Base-by-base conservation (phyloP, 495 filamentous ascomycete species). In the Pseudevernia furfuracea region DNA sequence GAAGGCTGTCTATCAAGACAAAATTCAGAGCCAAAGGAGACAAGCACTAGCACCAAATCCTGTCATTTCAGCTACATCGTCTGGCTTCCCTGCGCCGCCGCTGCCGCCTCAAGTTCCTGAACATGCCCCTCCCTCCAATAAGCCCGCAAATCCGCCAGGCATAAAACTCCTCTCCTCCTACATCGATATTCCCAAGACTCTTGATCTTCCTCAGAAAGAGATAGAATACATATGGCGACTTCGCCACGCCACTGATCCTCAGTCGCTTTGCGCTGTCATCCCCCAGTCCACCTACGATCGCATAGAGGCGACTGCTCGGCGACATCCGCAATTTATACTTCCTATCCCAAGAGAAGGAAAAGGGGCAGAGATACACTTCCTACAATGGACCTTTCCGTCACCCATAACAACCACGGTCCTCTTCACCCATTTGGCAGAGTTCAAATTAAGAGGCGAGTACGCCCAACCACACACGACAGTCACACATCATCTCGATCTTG, bases 351-450 rank as follows among this genome's bases (percentile, higher is more conserved):
- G 89, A 61, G 79, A 73, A 64, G 69, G 68, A 11, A 63, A 68
- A 28, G 91, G 89, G 70, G 85, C 80, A 68, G 94, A 92, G 80
- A 92, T 91, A 71, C 94, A 86, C 76, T 95, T 85, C 74, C 80
- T 86, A 72, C 91, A 89, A 74, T 92, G 83, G 87, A 87, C 86
- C 1, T 90, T 87, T 70, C 85, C 80, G 64, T 84, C 85, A 17
- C 80, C 80, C 8, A 77, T 84, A 38, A 89, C 87, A 4, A 83
- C 86, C 0, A 96, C 91, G 0, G 85, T 97, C 19, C 85, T 98
- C 56, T 97, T 98, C 76, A 97, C 94, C 11, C 85, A 90, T 67
- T 80, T 98, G 32, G 93, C 88, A 7, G 91, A 96, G 71, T 98
- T 87, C 78, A 96, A 96, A 78, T 77, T 93, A 63, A 83, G 92